Evolutionary conservation across 805 yeast genomes (phyloP).

Genomic region (Hagleromyces aurorensis): DNA sequence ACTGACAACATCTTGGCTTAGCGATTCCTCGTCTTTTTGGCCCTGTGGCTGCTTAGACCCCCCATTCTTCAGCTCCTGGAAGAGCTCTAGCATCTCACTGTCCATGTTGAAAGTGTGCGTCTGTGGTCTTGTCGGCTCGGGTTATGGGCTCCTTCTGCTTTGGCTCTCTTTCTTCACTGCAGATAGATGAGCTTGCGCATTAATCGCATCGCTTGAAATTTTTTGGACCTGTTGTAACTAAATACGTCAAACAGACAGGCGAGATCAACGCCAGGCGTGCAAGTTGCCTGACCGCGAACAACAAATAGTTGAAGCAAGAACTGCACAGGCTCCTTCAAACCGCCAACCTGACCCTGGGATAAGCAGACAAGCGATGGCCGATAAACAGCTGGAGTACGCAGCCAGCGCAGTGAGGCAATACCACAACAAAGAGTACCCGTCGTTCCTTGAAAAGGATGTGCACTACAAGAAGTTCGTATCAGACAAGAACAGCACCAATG

Average conservation of each 20-base stretch:
- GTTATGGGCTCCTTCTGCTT: no score
- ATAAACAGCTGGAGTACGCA: conserved; percentile 14
- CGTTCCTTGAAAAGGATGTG: conserved; percentile 6
- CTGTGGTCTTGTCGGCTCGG: neutral
- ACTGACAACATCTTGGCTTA: conserved; percentile 9
- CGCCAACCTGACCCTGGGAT: no score
- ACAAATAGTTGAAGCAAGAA: no score
- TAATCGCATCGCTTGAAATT: no score
- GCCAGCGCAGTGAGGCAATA: conserved; percentile 12
- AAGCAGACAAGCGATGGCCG: no score
- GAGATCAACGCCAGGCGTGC: no score
- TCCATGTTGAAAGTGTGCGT: neutral
- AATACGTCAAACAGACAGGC: no score
- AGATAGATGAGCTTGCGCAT: no score
- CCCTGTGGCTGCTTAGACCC: neutral
- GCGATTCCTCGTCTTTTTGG: neutral
- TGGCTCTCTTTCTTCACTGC: no score
- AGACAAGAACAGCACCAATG: conserved; percentile 1
- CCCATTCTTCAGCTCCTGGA: conserved; percentile 1
- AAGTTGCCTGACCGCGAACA: no score
- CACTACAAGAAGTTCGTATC: conserved; percentile 6
- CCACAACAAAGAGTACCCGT: conserved; percentile 5
- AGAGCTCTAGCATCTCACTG: conserved; percentile 3
- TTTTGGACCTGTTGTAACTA: no score
- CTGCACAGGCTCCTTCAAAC: no score